Base-by-base conservation (phyloP, 2,329 filamentous ascomycete genomes). In the Macrophomina pseudophaseolina region DNA sequence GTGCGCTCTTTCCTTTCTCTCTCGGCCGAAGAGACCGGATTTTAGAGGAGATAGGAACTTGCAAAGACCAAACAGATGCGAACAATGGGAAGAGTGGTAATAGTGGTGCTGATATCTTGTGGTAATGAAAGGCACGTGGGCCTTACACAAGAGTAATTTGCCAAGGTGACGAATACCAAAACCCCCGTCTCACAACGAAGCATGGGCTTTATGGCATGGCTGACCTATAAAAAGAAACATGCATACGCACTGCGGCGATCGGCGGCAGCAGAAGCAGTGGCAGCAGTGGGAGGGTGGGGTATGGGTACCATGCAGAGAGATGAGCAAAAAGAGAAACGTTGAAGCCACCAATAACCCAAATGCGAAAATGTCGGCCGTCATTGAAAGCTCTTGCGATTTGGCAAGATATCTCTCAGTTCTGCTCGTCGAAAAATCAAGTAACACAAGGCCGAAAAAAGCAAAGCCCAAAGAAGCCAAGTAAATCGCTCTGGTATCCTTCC, bases 161-260 rank as follows among this genome's bases (percentile, higher is more conserved):
- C 53, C 38, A 49, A n/a, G 67, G 59, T 53, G 53, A 62, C 48
- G 40, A 54, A 59, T 46, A 33, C 42, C 44, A 54, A 59, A 59
- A 33, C 42, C 44, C 44, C 42, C 58, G 58, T 49, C 30, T 23
- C 44, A 49, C 58, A 62, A 54, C 23, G 52, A 40, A 62, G 58
- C 58, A 62, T 62, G 44, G 58, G 49, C 58, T 49, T 62, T 44
- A 30, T 62, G 58, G 49, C 58, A 62, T 62, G 58, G 58, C 56
- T 32, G 58, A 49, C 58, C 58, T 62, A 49, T 38, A 64, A 67
- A 60, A 67, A 52, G 40, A 58, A 51, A 65, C 60, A 62, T 51
- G 51, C 40, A 44, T 28, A 64, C 35, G 16, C 51, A 53, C 66
- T 64, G 33, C 51, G 23, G 51, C 59, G n/a, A 40, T 51, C 40